Base-by-base conservation (phyloP, 148 eudicot species). In the Chenopodium berlandieri region DNA sequence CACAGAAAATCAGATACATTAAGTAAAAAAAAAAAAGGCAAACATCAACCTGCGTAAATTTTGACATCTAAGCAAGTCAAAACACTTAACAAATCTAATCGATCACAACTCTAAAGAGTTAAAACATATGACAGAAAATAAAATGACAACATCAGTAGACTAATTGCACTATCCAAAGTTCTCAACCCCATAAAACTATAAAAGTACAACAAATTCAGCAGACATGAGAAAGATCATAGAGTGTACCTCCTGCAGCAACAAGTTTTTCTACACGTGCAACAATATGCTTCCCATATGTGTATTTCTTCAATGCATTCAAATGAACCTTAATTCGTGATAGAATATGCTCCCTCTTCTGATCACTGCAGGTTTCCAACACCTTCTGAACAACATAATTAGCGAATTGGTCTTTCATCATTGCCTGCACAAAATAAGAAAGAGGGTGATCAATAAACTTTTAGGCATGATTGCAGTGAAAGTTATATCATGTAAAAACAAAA, bases 241-340 rank as follows among this genome's bases (percentile, higher is more conserved):
- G 30, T 46, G 32, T 88, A 95, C 98, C 98, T 86, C 97, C 98
- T 48, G 98, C 97, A 70, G 97, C 93, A 84, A 95, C 94, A 75
- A 95, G 98, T 88, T 95, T 95, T 88, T 95, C 97, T 67, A 95
- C 98, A 80, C 98, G 98, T 66, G 97, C 93, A 83, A 95, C 98
- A 74, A 95, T 93, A 78, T 95, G 98, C 82, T 95, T 95, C 56
- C 98, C 97, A 27, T 93, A 95, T 44, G 98, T 95, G 89, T 95
- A 95, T 78, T 91, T 95, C 90, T 95, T 95, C 77, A 95, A 81
- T 46, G 95, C 97, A 85, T 90, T 95, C 84, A 95, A 71, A 83
- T 95, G 98, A 79, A 93, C 94, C 85, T 91, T 95, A 62, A 95
- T 95, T 50, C 97, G 88, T 7, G 94, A 88, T 44, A 95, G 79